phyloP scores from a whole-genome alignment of 75 land plant species.

The Cryptomeria japonica region DNA sequence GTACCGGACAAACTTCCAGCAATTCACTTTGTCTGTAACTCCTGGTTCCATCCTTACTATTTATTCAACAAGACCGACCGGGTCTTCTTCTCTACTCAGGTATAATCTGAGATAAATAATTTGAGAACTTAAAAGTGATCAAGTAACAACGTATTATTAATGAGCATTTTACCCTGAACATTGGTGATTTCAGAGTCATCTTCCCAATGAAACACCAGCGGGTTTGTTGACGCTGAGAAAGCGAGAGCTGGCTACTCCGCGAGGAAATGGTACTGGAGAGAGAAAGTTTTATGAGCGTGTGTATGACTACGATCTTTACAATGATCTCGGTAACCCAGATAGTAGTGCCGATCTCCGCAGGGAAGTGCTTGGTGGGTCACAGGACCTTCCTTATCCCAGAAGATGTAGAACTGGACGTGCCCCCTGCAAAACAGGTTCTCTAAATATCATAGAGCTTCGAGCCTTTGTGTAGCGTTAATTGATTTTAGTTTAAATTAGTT shows the following conservation, averaged over 20 bases:
- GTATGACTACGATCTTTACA: constrained; percentile 85
- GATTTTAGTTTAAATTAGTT: too few species aligned
- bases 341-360: constrained; percentile 32
- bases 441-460: too few species aligned
- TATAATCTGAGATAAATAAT: not conserved
- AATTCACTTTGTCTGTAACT: constrained; percentile 19
- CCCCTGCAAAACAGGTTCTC: constrained; percentile 30
- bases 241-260: constrained; percentile 43
- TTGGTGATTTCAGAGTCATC: constrained; percentile 23
- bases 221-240: constrained; percentile 36
- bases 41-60: constrained; percentile 15
- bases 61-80: not conserved
- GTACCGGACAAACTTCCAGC: not conserved
- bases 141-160: not conserved
- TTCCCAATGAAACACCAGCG: constrained; percentile 35
- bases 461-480: too few species aligned
- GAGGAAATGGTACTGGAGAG: constrained; percentile 68
- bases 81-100: constrained; percentile 24
- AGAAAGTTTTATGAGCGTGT: constrained; percentile 61
- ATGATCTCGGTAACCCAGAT: constrained; percentile 87
- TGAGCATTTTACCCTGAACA: not conserved
- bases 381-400: constrained; percentile 65
- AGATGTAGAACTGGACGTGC: constrained; percentile 82
- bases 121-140: not conserved
- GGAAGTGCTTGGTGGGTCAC: constrained; percentile 66